Evolutionary conservation across 2,329 filamentous ascomycete genomes (phyloP).

Genomic region (Alternaria longipes): DNA sequence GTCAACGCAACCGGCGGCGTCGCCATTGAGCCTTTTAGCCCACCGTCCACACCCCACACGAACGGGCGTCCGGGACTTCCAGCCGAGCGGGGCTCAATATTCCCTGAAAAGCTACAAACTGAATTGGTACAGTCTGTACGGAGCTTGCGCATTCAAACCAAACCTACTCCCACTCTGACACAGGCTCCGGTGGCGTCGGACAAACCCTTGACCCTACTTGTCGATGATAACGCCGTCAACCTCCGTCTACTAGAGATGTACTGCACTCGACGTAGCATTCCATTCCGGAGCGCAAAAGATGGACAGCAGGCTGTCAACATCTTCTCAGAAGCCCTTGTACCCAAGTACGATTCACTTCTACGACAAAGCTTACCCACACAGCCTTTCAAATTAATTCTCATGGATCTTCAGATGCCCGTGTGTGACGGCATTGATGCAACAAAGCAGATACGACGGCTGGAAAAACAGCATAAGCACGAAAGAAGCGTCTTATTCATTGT

Average conservation of each 20-base stretch:
- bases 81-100: conserved; percentile 13
- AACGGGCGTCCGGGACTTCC: neutral
- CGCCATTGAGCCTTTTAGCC: conserved; percentile 3
- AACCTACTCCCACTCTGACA: neutral
- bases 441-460: conserved; percentile 44
- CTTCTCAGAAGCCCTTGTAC: conserved; percentile 30
- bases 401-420: conserved; percentile 55
- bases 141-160: conserved; percentile 14
- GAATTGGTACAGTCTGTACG: conserved; percentile 23
- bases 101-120: conserved; percentile 14
- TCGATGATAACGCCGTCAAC: conserved; percentile 59
- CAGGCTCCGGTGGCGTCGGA: neutral
- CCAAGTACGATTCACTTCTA: conserved; percentile 14
- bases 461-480: conserved; percentile 34
- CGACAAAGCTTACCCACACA: conserved; percentile 5
- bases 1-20: neutral
- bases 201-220: conserved; percentile 49
- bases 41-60: neutral
- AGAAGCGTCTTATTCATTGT: conserved; percentile 45
- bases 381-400: conserved; percentile 50
- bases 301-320: conserved; percentile 53
- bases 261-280: conserved; percentile 53
- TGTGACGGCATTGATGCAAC: conserved; percentile 52
- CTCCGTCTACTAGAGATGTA: conserved; percentile 59
- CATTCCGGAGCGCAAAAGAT: conserved; percentile 52